Percentiles rank a stretch among this genome's conserved stretches.
Conservation (phyloP, 148 eudicot species). For the Polygonum maritimum region DNA sequence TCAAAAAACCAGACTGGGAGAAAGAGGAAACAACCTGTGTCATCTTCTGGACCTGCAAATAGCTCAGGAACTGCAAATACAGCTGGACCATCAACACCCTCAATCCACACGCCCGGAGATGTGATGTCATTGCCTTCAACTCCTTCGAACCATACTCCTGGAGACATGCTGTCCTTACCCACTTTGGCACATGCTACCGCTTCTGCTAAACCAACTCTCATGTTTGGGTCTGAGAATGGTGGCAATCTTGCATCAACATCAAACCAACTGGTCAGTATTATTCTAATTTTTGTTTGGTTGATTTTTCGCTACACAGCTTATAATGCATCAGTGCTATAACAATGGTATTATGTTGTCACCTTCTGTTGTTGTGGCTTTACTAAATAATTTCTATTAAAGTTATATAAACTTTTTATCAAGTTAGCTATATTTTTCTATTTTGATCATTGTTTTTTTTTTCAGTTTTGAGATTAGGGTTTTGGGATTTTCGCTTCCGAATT, state of each 20-base stretch:
- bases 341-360: neutral
- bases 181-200: constrained; percentile 40
- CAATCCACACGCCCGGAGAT: constrained; percentile 92
- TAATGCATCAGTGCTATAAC: neutral
- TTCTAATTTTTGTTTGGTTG: neutral
- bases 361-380: neutral
- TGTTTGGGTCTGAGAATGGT: constrained; percentile 59
- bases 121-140: constrained; percentile 69
- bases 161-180: constrained; percentile 47
- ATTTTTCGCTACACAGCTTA: neutral
- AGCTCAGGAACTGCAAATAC: constrained; percentile 98
- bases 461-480: no score
- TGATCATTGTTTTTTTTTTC: no score
- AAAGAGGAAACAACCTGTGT: constrained; percentile 84
- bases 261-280: constrained; percentile 58
- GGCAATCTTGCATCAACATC: constrained; percentile 66
- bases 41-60: constrained; percentile 94
- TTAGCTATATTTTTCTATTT: neutral
- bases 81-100: constrained; percentile 92
- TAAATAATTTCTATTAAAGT: neutral
- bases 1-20: constrained; percentile 77
- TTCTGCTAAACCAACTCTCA: constrained; percentile 61
- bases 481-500: no score
- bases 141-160: constrained; percentile 13
- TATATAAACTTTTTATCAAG: neutral